These are phyloP conservation scores for Oryza officinalis DNA, from an alignment of 176 grass and related monocot genomes.

Conservation along the genomic window DNA sequence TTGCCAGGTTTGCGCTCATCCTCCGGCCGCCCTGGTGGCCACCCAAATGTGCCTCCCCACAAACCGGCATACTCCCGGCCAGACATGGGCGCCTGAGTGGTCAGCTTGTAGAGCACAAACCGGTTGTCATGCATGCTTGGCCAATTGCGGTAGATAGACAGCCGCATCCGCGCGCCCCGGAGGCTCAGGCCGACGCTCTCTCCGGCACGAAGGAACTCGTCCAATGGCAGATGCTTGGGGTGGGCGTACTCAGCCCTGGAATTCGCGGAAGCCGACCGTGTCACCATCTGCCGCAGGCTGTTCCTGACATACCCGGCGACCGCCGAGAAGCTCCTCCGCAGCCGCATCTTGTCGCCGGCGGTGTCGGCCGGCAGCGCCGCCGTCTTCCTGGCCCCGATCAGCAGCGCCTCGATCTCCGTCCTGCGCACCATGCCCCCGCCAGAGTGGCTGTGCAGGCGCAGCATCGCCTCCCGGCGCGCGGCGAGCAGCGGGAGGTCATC, in stretches of 20 bases:
- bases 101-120: constrained; percentile 85
- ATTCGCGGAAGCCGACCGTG: constrained; percentile 40
- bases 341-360: constrained; percentile 19
- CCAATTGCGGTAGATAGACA: constrained; percentile 68
- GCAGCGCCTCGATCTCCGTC: constrained; percentile 34
- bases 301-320: constrained; percentile 60
- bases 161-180: constrained; percentile 45
- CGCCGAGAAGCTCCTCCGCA: constrained; percentile 57
- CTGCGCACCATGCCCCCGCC: constrained; percentile 49
- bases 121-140: constrained; percentile 81
- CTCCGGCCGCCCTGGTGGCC: constrained; percentile 53
- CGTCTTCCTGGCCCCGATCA: constrained; percentile 31
- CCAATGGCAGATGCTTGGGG: constrained; percentile 52
- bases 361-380: not conserved
- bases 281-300: constrained; percentile 65
- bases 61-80: constrained; percentile 66
- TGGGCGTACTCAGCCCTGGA: constrained; percentile 38
- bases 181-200: constrained; percentile 54
- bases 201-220: constrained; percentile 52
- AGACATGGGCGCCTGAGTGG: constrained; percentile 30
- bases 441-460: constrained; percentile 49
- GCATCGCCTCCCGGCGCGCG: constrained; percentile 55
- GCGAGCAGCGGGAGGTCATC: constrained; percentile 54
- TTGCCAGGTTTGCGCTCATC: constrained; percentile 67
- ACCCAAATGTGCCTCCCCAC: constrained; percentile 92